Conservation (phyloP, 495 filamentous ascomycete genomes). For the Talaromyces borbonicus region DNA sequence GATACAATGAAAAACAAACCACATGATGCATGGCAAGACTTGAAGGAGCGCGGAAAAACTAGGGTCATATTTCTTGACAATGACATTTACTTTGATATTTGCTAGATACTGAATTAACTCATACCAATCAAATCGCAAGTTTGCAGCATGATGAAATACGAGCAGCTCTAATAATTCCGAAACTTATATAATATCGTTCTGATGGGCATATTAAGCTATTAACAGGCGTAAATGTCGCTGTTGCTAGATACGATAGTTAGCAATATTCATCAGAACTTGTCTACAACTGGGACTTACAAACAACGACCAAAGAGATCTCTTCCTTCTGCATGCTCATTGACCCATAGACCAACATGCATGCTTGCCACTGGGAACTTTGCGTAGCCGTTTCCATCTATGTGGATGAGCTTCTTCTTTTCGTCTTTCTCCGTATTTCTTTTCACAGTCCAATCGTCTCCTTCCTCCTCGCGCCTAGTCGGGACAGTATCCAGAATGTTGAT, state of each 20-base stretch:
- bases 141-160: no score
- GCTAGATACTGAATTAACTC: no score
- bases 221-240: slow-evolving; percentile 9
- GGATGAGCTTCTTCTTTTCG: slow-evolving; percentile 26
- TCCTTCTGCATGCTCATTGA: slow-evolving; percentile 43
- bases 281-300: slow-evolving; percentile 18
- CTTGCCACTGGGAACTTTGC: slow-evolving; percentile 42
- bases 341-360: slow-evolving; percentile 51
- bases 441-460: background rate
- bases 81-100: no score
- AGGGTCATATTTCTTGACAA: no score
- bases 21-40: no score
- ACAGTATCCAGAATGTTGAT: slow-evolving; percentile 44
- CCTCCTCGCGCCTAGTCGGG: background rate
- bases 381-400: slow-evolving; percentile 46
- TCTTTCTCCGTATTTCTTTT: background rate
- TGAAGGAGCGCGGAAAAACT: no score
- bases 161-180: no score
- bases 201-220: background rate
- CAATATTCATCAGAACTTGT: background rate
- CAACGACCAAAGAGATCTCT: slow-evolving; percentile 32
- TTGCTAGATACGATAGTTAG: slow-evolving; percentile 3
- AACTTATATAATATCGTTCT: no score
- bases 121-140: no score
- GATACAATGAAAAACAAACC: no score